These are phyloP conservation scores for Russula lepida DNA, from an alignment of 768 basidiomycete genomes.

Conservation along the genomic window DNA sequence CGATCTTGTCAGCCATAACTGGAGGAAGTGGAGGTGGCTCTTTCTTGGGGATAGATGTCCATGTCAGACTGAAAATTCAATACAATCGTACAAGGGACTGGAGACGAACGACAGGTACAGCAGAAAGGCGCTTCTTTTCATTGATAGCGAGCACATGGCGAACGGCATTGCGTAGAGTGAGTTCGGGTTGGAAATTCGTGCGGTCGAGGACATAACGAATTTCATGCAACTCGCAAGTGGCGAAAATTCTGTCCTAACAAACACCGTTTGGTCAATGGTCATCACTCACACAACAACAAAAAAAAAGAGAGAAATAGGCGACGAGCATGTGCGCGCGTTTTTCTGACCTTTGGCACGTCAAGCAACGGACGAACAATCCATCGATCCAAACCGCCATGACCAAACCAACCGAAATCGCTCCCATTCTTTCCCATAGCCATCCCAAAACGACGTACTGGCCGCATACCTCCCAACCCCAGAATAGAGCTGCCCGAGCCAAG, in stretches of 20 bases:
- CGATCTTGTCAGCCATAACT: background rate
- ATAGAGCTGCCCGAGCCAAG: constrained; percentile 47
- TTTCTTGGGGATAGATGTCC: background rate
- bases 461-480: constrained; percentile 62
- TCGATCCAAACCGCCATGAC: constrained; percentile 48
- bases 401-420: constrained; percentile 34
- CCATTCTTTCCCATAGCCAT: constrained; percentile 46
- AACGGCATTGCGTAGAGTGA: constrained; percentile 67
- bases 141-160: constrained; percentile 36
- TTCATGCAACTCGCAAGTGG: constrained; percentile 58
- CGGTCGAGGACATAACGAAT: constrained; percentile 57
- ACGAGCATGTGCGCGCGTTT: too few relatives aligned
- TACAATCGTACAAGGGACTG: background rate
- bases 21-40: constrained; percentile 1
- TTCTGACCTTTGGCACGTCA: constrained; percentile 53
- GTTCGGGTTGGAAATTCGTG: constrained; percentile 66
- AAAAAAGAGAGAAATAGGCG: background rate
- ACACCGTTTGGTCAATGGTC: too few relatives aligned
- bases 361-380: constrained; percentile 73
- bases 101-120: background rate
- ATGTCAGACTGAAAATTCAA: background rate
- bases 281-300: background rate
- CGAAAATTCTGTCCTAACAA: constrained; percentile 66
- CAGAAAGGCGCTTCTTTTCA: constrained; percentile 6
- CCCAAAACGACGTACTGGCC: constrained; percentile 59